Conservation (phyloP, 2,329 filamentous ascomycete species). For the Xylaria sp. region DNA sequence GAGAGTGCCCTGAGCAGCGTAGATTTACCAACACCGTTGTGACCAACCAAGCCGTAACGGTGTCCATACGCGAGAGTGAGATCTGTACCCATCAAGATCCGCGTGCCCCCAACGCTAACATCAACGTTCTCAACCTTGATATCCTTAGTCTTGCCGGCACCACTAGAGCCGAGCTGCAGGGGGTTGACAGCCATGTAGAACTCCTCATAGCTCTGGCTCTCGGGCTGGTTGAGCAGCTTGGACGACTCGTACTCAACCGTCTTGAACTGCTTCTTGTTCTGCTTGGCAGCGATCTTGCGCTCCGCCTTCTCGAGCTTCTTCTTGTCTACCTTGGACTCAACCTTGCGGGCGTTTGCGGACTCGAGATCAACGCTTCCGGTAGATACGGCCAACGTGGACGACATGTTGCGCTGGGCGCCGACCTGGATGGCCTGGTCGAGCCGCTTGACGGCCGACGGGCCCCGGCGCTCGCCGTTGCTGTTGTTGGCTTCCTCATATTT, state of each 20-base stretch:
- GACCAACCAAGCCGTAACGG: constrained; percentile 94
- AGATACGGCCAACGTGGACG: constrained; percentile 87
- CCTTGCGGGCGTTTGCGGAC: constrained; percentile 87
- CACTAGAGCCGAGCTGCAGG: constrained; percentile 74
- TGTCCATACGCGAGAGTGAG: constrained; percentile 89
- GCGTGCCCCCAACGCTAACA: constrained; percentile 84
- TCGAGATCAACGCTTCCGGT: constrained; percentile 87
- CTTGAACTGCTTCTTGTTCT: constrained; percentile 98
- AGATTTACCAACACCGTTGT: constrained; percentile 98
- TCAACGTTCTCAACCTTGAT: constrained; percentile 98
- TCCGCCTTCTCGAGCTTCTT: constrained; percentile 99
- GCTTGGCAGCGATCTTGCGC: constrained; percentile 95
- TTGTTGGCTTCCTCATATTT: constrained; percentile 77
- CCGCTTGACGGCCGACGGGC: constrained; percentile 77
- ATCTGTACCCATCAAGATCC: constrained; percentile 89
- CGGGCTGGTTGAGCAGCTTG: constrained; percentile 78
- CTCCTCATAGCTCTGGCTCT: constrained; percentile 93
- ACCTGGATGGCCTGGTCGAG: constrained; percentile 96
- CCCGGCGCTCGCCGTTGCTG: constrained; percentile 70
- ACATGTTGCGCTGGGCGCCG: constrained; percentile 91
- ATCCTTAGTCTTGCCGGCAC: constrained; percentile 91
- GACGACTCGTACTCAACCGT: constrained; percentile 98
- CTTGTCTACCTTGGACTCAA: constrained; percentile 95
- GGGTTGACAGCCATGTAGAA: constrained; percentile 99
- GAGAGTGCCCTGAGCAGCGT: constrained; percentile 92